Base-by-base conservation (phyloP, 345 rosid genomes). In the Punica granatum region DNA sequence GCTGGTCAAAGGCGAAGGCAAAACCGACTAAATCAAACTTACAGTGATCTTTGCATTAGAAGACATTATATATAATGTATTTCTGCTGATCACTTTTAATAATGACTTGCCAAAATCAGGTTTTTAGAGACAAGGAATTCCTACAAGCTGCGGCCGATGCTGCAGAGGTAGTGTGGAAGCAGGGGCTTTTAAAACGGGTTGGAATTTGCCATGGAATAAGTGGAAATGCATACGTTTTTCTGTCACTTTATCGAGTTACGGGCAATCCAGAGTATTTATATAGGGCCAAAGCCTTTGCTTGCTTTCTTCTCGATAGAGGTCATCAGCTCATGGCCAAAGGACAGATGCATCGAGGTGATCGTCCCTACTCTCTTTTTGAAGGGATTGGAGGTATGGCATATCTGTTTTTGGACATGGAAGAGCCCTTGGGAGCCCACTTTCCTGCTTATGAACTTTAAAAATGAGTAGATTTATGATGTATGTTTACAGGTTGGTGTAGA, bases 161-260 rank as follows among this genome's bases (percentile, higher is more conserved):
- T 56, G 90, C 79, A 34, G 90, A 83, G 80, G 81, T 88, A 68
- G 89, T 86, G 32, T 86, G 94, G 89, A 83, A 74, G 25, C 66
- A 86, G 48, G 94, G 94, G 56, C 77, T 88, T 68, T 88, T 88
- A 23, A 88, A 76, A 63, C 85, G 85, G 72, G 86, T 86, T 25
- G 90, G 90, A 26, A 74, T 86, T 32, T 88, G 94, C 56, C 94
- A 88, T 43, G 94, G 94, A 54, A 86, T 88, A 63, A 86, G 94
- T 28, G 88, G 88, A 61, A 88, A 86, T 46, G 41, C 84, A 0
- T 86, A 81, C 0, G 83, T 72, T 14, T 88, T 88, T 64, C 86
- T 88, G 37, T 72, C 90, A 23, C 88, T 86, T 21, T 80, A 81
- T 72, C 81, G 76, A 30, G 59, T 84, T 36, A 88, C 89, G 0